Evolutionary conservation across 2,329 filamentous ascomycete genomes (phyloP).

Genomic region (Aspergillus pseudoviridinutans): DNA sequence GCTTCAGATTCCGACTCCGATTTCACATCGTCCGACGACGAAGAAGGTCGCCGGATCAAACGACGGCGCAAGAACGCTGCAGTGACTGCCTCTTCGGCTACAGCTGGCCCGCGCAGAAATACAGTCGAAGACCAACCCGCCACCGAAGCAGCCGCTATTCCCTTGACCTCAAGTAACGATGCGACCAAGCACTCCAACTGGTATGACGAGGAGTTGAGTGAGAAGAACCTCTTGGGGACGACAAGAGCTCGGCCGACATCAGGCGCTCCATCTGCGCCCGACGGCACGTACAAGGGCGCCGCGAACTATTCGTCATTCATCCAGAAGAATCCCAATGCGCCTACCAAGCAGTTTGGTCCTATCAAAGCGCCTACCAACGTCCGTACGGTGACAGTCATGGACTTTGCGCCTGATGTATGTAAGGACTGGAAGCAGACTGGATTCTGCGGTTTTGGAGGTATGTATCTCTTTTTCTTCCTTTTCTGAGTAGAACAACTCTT

Average conservation of each 20-base stretch:
- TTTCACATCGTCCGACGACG: constrained; percentile 72
- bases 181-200: constrained; percentile 87
- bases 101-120: constrained; percentile 34
- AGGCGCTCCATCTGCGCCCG: constrained; percentile 29
- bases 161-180: constrained; percentile 68
- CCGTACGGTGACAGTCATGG: constrained; percentile 81
- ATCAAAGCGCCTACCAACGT: constrained; percentile 84
- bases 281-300: constrained; percentile 73
- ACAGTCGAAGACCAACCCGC: constrained; percentile 48
- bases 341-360: constrained; percentile 69
- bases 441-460: constrained; percentile 60
- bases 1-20: constrained; percentile 54
- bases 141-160: constrained; percentile 60
- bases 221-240: constrained; percentile 44
- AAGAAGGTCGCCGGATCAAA: constrained; percentile 73
- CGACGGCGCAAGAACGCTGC: constrained; percentile 67
- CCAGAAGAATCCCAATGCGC: constrained; percentile 73
- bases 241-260: constrained; percentile 22
- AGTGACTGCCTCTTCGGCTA: constrained; percentile 60
- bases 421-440: constrained; percentile 88
- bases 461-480: background rate
- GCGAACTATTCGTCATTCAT: constrained; percentile 72
- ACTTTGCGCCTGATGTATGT: constrained; percentile 89
- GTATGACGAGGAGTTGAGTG: constrained; percentile 67
- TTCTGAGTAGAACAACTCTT: background rate